phyloP scores from a whole-genome alignment of 768 basidiomycete genomes.

The Chalciporus chontae region DNA sequence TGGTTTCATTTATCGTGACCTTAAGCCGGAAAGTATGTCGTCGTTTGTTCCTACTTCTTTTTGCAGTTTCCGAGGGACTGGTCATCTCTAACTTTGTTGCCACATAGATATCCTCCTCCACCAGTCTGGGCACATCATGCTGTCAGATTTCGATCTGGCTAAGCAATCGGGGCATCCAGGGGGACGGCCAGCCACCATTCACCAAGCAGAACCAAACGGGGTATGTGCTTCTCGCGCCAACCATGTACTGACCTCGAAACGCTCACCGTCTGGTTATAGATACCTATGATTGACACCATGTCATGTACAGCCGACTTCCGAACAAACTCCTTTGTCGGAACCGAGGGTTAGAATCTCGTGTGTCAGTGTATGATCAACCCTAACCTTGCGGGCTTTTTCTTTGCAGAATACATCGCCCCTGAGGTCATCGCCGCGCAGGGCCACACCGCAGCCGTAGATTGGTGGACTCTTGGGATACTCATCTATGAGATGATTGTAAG shows the following conservation, averaged over 20 bases:
- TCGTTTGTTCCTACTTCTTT: constrained; percentile 1
- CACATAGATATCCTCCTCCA: constrained; percentile 89
- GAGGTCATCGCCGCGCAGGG: constrained; percentile 97
- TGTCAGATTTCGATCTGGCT: constrained; percentile 98
- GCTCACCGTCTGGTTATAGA: constrained; percentile 39
- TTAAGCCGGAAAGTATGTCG: constrained; percentile 96
- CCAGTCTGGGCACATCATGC: constrained; percentile 98
- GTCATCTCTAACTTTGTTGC: constrained; percentile 7
- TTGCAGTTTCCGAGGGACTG: not conserved
- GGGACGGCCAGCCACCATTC: constrained; percentile 83
- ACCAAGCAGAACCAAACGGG: constrained; percentile 83
- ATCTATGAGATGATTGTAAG: constrained; percentile 99
- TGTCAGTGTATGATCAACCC: not conserved
- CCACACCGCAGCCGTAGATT: constrained; percentile 97
- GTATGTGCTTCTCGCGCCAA: constrained; percentile 42
- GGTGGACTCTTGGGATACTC: constrained; percentile 98
- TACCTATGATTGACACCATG: constrained; percentile 93
- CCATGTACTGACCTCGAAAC: constrained; percentile 6
- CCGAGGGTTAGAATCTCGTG: constrained; percentile 68
- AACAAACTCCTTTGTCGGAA: constrained; percentile 98
- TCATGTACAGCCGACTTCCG: constrained; percentile 96
- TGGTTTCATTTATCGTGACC: constrained; percentile 98
- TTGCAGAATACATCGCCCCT: constrained; percentile 94
- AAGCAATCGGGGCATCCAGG: constrained; percentile 90
- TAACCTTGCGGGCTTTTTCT: constrained; percentile 4